Conservation (phyloP, 2,329 filamentous ascomycete species). For the Clonostachys rosea region DNA sequence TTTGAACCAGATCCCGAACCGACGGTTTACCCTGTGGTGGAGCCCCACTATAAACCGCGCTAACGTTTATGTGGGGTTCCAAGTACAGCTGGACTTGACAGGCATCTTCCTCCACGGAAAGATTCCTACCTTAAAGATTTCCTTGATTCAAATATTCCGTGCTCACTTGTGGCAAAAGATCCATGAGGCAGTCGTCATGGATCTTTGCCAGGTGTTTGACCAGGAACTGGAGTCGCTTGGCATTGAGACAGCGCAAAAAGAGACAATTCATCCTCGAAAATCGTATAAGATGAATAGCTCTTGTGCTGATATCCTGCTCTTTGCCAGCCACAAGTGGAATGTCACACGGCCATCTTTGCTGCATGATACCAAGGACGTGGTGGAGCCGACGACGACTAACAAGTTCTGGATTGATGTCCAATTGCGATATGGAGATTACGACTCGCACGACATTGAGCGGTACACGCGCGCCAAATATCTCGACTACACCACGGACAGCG, state of each 20-base stretch:
- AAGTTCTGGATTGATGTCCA: slow-evolving; percentile 99
- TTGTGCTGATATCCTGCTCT: slow-evolving; percentile 93
- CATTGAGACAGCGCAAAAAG: slow-evolving; percentile 97
- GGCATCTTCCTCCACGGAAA: slow-evolving; percentile 99
- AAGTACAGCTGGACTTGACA: slow-evolving; percentile 94
- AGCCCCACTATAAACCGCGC: slow-evolving; percentile 88
- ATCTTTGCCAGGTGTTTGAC: slow-evolving; percentile 96
- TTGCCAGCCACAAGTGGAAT: slow-evolving; percentile 98
- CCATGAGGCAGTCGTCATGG: slow-evolving; percentile 98
- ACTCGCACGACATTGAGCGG: slow-evolving; percentile 97
- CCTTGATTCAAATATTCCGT: slow-evolving; percentile 97
- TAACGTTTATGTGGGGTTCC: slow-evolving; percentile 99
- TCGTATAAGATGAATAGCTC: slow-evolving; percentile 99
- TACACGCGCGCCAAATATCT: slow-evolving; percentile 98
- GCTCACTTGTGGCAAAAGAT: slow-evolving; percentile 99
- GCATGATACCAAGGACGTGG: slow-evolving; percentile 94
- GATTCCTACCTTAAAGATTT: slow-evolving; percentile 97
- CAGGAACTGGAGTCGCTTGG: slow-evolving; percentile 93
- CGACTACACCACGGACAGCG: slow-evolving; percentile 97
- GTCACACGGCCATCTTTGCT: slow-evolving; percentile 89
- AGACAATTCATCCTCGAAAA: slow-evolving; percentile 98
- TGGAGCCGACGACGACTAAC: slow-evolving; percentile 91
- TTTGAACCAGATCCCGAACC: slow-evolving; percentile 97
- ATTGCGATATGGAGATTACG: slow-evolving; percentile 94
- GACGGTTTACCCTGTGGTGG: slow-evolving; percentile 99